These are phyloP conservation scores for Pisolithus tinctorius DNA, from an alignment of 768 basidiomycete species.

Conservation along the genomic window DNA sequence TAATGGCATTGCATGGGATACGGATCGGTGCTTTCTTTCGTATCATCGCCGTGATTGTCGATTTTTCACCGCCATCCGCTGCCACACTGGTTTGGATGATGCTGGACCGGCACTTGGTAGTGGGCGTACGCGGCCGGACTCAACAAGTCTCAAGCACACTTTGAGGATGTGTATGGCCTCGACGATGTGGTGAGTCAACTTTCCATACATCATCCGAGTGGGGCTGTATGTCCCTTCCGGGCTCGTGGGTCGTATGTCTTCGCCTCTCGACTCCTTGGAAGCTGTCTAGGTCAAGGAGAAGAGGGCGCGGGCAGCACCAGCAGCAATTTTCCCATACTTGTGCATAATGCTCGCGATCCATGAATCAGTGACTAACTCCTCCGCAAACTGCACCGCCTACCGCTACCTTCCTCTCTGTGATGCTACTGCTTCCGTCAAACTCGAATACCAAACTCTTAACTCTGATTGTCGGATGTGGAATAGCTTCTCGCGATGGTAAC, in stretches of 20 bases:
- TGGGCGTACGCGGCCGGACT: conserved; percentile 72
- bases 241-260: background rate
- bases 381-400: background rate
- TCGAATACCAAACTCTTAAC: background rate
- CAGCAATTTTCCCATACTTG: background rate
- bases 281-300: too few relatives aligned
- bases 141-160: conserved; percentile 39
- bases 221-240: background rate
- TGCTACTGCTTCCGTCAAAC: background rate
- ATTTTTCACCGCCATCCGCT: background rate
- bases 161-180: conserved; percentile 68
- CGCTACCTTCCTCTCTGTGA: background rate
- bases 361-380: background rate
- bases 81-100: background rate
- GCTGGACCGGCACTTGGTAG: conserved; percentile 22
- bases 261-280: too few relatives aligned
- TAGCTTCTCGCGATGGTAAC: conserved; percentile 69
- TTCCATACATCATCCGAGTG: background rate
- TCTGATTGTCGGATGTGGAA: background rate
- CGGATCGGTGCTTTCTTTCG: background rate
- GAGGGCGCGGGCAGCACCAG: too few relatives aligned
- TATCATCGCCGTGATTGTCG: background rate
- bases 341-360: background rate
- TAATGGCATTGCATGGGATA: background rate
- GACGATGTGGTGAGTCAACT: conserved; percentile 49